These are phyloP conservation scores for Debaryomycetaceae sp. DNA, from an alignment of 1,139 yeast genomes.

Conservation along the genomic window DNA sequence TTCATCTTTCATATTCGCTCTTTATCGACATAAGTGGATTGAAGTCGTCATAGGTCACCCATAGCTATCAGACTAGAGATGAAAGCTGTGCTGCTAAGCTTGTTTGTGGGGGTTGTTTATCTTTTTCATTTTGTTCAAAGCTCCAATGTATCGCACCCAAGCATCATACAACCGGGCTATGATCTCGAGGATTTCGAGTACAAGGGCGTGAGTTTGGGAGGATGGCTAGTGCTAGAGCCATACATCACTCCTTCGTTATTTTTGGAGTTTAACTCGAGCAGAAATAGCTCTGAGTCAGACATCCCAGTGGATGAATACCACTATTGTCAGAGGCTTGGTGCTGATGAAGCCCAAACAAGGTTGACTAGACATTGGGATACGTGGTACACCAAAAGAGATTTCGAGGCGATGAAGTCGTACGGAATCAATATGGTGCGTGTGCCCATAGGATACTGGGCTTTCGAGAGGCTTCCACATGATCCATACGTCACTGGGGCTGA, in stretches of 20 bases:
- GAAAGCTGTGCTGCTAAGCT: neutral
- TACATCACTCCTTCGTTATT: slow-evolving; percentile 62
- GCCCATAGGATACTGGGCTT: slow-evolving; percentile 72
- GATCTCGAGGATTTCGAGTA: slow-evolving; percentile 23
- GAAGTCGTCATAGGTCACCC: neutral
- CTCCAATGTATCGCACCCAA: neutral
- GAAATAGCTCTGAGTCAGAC: slow-evolving; percentile 25
- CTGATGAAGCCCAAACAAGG: slow-evolving; percentile 36
- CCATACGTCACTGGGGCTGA: slow-evolving; percentile 60
- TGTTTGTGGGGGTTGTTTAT: neutral
- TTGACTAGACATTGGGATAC: slow-evolving; percentile 52
- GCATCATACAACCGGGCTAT: slow-evolving; percentile 8
- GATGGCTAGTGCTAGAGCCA: slow-evolving; percentile 66
- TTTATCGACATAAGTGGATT: neutral
- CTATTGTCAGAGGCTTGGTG: slow-evolving; percentile 45
- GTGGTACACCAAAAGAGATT: slow-evolving; percentile 55
- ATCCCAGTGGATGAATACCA: slow-evolving; percentile 61
- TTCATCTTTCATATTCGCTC: neutral
- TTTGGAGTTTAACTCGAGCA: slow-evolving; percentile 26
- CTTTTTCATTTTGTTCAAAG: neutral
- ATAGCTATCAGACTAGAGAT: neutral
- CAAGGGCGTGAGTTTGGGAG: slow-evolving; percentile 58
- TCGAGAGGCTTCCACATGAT: slow-evolving; percentile 43
- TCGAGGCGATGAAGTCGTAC: slow-evolving; percentile 37
- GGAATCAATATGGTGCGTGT: slow-evolving; percentile 63